These are phyloP conservation scores for Ormosia semicastrata DNA, from an alignment of 306 rosid genomes.

Conservation along the genomic window DNA sequence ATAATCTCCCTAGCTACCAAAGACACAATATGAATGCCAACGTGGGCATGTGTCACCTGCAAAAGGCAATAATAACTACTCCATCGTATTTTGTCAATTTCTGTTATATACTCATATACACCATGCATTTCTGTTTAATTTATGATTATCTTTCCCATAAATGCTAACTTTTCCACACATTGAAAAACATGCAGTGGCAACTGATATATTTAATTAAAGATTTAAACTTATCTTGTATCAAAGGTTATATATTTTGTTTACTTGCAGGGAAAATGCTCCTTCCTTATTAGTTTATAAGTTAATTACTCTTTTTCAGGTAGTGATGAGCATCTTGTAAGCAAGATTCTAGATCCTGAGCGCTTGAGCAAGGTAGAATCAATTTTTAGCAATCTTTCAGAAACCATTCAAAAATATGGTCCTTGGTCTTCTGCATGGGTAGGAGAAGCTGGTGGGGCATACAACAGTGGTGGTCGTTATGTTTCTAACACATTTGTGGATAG, in stretches of 20 bases:
- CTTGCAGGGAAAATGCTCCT: not conserved
- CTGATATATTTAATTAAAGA: not conserved
- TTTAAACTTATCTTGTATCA: not conserved
- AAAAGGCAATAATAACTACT: not conserved
- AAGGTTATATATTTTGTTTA: not conserved
- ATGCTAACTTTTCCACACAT: not conserved
- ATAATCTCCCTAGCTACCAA: not conserved
- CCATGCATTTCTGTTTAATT: not conserved
- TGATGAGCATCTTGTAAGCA: slow-evolving; percentile 55
- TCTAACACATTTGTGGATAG: slow-evolving; percentile 79
- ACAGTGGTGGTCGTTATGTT: slow-evolving; percentile 81
- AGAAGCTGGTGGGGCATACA: slow-evolving; percentile 96
- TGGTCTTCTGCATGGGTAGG: slow-evolving; percentile 96
- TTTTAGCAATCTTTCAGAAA: slow-evolving; percentile 54
- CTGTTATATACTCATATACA: not conserved
- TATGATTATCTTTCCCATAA: not conserved
- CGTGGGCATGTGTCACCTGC: not conserved
- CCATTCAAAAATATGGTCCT: slow-evolving; percentile 61
- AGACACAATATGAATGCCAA: not conserved
- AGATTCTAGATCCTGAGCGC: slow-evolving; percentile 64
- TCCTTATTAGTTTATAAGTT: not conserved
- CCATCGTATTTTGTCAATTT: not conserved
- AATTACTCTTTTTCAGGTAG: slow-evolving; percentile 48
- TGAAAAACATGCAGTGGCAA: not conserved
- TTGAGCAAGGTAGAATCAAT: slow-evolving; percentile 51